Base-by-base conservation (phyloP, 805 yeast genomes). In the Cyberlindnera suaveolens region DNA sequence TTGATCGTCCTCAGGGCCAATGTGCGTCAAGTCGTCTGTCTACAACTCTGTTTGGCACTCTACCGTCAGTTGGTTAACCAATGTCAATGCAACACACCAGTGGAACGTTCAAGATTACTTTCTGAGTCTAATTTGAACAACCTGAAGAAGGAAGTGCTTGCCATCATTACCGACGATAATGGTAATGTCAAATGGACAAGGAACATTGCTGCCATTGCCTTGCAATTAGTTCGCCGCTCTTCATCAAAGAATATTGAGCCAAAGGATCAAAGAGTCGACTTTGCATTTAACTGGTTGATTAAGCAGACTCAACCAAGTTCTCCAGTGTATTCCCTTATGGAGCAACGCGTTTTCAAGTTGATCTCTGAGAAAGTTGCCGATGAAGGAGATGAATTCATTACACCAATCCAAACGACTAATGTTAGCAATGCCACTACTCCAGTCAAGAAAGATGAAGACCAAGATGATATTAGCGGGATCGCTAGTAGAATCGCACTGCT, bases 181-280 rank as follows among this genome's bases (percentile, higher is more conserved):
- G 96, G 95, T 2, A 85, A 85, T 60, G 78, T 86, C 45, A 86
- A 89, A 66, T 87, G 96, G 96, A 87, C 96, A 1, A 77, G 86
- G 57, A 87, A 87, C 61, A 76, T 86, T 20, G 74, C 78, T 49
- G 71, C 84, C 14, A 77, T 88, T 48, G 76, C 91, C 5, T 70
- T 87, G 46, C 95, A 83, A 58, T 57, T 84, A 39, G 74, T 75
- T 30, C 74, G 75, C 51, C 66, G 64, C 49, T 35, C 64, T 48
- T 34, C 52, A 53, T 64, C 61, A 42, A 44, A 40, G 4, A 4
- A 43, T 5, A 36, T 36, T 20, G 36, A 31, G 15, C 47, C 49
- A 34, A 45, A 38, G 35, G 49, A 48, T 27, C 15, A 16, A 13
- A 52, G 54, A 16, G 51, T 55, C 1, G 74, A 73, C 45, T 83